Evolutionary conservation across 2,329 filamentous ascomycete genomes (phyloP).

Genomic region (Basipetospora chlamydospora): DNA sequence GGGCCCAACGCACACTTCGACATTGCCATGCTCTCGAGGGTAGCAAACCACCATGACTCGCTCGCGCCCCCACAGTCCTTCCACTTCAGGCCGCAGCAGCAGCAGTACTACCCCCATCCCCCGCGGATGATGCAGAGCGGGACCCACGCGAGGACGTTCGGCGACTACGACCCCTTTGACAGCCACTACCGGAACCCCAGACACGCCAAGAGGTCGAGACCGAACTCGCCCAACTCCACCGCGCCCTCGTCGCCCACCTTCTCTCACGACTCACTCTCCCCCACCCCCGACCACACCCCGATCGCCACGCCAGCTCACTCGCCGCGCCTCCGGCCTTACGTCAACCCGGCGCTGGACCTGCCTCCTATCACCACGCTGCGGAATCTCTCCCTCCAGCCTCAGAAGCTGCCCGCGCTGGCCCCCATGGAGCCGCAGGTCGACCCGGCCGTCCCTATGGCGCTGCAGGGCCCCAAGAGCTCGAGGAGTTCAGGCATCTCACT

Average conservation of each 20-base stretch:
- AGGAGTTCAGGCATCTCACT: conserved; percentile 60
- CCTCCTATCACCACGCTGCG: conserved; percentile 57
- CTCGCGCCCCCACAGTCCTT: conserved; percentile 37
- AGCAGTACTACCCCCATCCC: background rate
- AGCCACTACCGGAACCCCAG: conserved; percentile 58
- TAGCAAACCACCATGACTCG: conserved; percentile 49
- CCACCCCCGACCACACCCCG: conserved; percentile 96
- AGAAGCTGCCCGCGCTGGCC: conserved; percentile 40
- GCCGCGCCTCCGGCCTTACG: conserved; percentile 68
- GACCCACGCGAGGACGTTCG: conserved; percentile 17
- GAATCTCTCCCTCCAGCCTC: conserved; percentile 35
- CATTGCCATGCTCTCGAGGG: conserved; percentile 45
- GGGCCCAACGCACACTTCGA: conserved; percentile 27
- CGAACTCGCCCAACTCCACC: conserved; percentile 88
- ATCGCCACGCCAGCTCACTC: conserved; percentile 92
- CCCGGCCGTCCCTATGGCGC: conserved; percentile 32
- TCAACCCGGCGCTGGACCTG: conserved; percentile 54
- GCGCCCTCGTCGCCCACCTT: conserved; percentile 93
- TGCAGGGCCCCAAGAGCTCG: conserved; percentile 20
- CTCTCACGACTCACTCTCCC: conserved; percentile 87
- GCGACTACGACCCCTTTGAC: conserved; percentile 68
- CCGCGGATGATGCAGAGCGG: too few relatives aligned
- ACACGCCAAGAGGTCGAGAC: conserved; percentile 74
- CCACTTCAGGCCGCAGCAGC: conserved; percentile 38
- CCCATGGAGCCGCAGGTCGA: conserved; percentile 44